Base-by-base conservation (phyloP, 169 alveolate species). In the Cryptosporidium bovis region DNA sequence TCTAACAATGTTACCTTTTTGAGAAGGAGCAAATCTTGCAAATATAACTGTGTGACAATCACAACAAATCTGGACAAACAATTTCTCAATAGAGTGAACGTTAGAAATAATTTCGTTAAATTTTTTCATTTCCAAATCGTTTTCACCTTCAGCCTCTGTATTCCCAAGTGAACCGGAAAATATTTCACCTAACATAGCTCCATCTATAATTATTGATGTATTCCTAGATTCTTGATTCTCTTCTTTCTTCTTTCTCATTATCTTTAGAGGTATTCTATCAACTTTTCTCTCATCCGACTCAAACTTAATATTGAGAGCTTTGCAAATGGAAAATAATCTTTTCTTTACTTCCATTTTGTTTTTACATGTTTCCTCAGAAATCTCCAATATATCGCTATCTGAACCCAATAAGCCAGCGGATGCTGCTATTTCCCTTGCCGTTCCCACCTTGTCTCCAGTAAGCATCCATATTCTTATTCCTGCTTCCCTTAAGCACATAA, bases 391-490 rank as follows among this genome's bases (percentile, higher is more conserved):
- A n/a, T 68, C 55, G 12, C 13, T 16, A 16, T 69, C 83, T 48
- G 89, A 66, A 34, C 46, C 51, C 4, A 62, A 36, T 10, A 90
- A 50, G 12, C 69, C 69, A 12, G 84, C 84, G 46, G 84, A 71
- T 31, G 51, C 40, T 10, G 84, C 97, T 5, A 98, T 97, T 91
- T 97, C 97, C 83, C 96, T 95, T 4, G 99, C 99, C 7, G 99
- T 97, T 84, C 97, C 99, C 68, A 98, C 93, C 91, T 97, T 97
- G 93, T 97, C 99, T 40, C 99, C 99, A 7, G 99, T 98, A 33
- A 98, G 93, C 99, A 98, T 98, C 99, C 99, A 98, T 3, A 97
- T 95, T 85, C 97, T 97, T 46, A 98, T 96, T 18, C 98, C 99
- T 1, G 99, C 99, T 51, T 92, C 83, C 77, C 97, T 91, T 71